Conservation (phyloP, 169 alveolate species). For the Eimeria nieschulzi region DNA sequence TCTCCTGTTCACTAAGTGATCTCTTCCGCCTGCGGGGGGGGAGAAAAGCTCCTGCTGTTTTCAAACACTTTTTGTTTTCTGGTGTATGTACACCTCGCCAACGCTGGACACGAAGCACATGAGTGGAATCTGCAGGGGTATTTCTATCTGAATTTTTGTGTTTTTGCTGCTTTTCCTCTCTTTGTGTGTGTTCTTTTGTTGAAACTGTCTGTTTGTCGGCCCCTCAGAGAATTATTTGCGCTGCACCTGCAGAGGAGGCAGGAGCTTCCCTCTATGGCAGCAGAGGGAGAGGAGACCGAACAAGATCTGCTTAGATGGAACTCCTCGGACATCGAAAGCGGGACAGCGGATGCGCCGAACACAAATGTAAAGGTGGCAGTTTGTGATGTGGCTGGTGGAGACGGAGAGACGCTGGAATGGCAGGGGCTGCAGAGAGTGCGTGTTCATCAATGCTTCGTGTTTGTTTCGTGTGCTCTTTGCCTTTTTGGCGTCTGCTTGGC, state of each 20-base stretch:
- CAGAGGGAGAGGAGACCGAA: not conserved
- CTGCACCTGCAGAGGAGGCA: not conserved
- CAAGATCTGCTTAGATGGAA: not conserved
- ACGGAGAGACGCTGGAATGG: conserved; percentile 27
- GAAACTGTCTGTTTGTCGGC: not conserved
- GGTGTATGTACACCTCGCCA: too few relatives aligned
- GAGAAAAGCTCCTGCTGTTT: too few relatives aligned
- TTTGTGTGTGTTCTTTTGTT: not conserved
- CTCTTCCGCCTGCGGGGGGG: not conserved
- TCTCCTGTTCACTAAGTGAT: not conserved
- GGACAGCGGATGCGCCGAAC: not conserved
- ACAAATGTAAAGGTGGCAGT: not conserved
- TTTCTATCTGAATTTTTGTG: not conserved
- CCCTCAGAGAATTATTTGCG: not conserved
- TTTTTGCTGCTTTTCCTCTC: not conserved
- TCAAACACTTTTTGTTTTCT: too few relatives aligned
- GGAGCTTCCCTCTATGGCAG: not conserved
- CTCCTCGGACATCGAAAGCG: not conserved
- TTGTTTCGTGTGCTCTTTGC: not conserved
- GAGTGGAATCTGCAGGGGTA: too few relatives aligned
- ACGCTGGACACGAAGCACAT: too few relatives aligned
- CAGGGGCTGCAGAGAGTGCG: conserved; percentile 36
- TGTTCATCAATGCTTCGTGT: not conserved
- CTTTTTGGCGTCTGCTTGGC: not conserved
- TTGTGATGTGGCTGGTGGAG: conserved; percentile 33